A percentile compares a stretch with the other conserved stretches of the same genome.
Evolutionary conservation across 164 flowering plant genomes (phyloP).

Genomic region (Dillenia turbinata): DNA sequence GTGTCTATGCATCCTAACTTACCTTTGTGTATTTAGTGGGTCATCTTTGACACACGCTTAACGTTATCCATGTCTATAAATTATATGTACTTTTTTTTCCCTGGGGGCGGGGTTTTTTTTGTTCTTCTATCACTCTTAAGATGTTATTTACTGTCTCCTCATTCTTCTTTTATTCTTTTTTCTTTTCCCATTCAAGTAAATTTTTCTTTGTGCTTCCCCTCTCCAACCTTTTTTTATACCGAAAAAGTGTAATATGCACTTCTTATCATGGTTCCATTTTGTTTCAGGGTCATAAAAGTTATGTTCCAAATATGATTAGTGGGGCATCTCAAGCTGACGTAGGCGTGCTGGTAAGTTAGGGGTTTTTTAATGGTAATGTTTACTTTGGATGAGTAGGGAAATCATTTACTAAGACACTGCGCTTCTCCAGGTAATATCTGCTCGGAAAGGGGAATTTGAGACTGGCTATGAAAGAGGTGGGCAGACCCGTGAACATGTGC

Average conservation of each 20-base stretch:
- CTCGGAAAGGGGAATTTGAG: conserved; percentile 99
- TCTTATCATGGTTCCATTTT: conserved; percentile 4
- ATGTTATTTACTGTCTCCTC: background rate
- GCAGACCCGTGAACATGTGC: conserved; percentile 99
- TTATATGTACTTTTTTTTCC: too few species aligned
- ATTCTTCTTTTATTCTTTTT: background rate
- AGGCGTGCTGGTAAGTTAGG: conserved; percentile 76
- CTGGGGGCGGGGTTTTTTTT: background rate
- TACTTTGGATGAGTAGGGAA: too few species aligned
- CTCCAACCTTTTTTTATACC: background rate
- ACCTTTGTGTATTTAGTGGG: too few species aligned
- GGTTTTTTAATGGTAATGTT: background rate
- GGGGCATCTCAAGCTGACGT: conserved; percentile 99
- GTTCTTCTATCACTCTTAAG: background rate
- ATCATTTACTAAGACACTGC: too few species aligned
- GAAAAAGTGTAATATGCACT: background rate
- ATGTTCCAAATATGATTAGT: conserved; percentile 99
- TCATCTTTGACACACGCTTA: too few species aligned
- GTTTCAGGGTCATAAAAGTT: conserved; percentile 95
- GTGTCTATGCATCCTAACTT: too few species aligned
- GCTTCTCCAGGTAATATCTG: conserved; percentile 77
- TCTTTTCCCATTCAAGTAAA: background rate
- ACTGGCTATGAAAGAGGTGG: conserved; percentile 99
- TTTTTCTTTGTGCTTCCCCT: background rate
- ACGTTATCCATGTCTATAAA: too few species aligned